Conservation (phyloP, 192 early-diverging fungal genomes). For the Umbelopsis isabellina region DNA sequence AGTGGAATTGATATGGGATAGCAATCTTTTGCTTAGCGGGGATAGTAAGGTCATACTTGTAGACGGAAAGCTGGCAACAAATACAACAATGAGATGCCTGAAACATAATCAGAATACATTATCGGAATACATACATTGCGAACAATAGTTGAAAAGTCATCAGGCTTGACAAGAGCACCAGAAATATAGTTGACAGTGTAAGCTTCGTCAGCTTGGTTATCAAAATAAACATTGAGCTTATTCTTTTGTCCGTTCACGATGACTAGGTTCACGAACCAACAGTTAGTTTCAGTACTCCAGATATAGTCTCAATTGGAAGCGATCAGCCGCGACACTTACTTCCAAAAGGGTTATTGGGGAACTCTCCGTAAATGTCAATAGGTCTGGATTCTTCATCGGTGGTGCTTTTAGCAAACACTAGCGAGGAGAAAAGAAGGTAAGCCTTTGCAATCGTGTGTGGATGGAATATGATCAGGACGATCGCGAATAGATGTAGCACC, state of each 20-base stretch:
- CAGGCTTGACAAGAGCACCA: slow-evolving; percentile 35
- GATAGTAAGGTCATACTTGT: slow-evolving; percentile 38
- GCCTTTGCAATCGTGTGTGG: too few relatives aligned
- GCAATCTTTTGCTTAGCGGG: slow-evolving; percentile 36
- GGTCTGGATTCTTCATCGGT: not conserved
- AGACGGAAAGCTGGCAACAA: slow-evolving; percentile 36
- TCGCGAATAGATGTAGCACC: too few relatives aligned
- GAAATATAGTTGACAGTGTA: slow-evolving; percentile 38
- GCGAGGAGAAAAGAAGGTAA: too few relatives aligned
- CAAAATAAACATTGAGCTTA: slow-evolving; percentile 38
- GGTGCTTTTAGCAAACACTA: slow-evolving; percentile 12
- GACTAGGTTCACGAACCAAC: slow-evolving; percentile 28
- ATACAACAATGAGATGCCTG: not conserved
- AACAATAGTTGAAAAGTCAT: slow-evolving; percentile 36
- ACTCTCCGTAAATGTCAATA: slow-evolving; percentile 33
- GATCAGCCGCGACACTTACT: slow-evolving; percentile 32
- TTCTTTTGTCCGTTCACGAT: slow-evolving; percentile 51
- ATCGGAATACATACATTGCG: slow-evolving; percentile 41
- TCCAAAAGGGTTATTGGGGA: slow-evolving; percentile 45
- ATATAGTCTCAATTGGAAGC: not conserved
- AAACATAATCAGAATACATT: slow-evolving; percentile 1
- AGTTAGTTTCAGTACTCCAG: not conserved
- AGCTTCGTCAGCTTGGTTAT: slow-evolving; percentile 41
- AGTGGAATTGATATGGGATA: slow-evolving; percentile 49
- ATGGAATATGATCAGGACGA: too few relatives aligned